phyloP scores from a whole-genome alignment of 1,139 yeast species.

The Blastobotrys capitulatus region DNA sequence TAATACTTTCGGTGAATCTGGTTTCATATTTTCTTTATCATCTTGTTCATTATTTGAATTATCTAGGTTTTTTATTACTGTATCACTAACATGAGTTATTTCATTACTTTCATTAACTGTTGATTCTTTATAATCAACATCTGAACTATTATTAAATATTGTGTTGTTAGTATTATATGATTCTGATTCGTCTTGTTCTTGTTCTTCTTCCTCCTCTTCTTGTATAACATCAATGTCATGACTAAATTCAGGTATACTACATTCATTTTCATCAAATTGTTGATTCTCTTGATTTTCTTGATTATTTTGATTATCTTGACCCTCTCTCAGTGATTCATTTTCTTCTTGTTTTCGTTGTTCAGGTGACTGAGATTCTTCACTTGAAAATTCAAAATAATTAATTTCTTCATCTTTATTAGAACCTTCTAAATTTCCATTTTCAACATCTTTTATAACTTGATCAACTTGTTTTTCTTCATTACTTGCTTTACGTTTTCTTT shows the following conservation, averaged over 20 bases:
- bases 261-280: not conserved
- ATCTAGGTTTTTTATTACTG: not conserved
- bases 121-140: not conserved
- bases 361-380: not conserved
- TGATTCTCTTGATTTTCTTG: not conserved
- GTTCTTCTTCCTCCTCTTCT: constrained; percentile 9
- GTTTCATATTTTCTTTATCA: too few relatives aligned
- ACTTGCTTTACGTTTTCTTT: constrained; percentile 6
- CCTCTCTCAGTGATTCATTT: too few relatives aligned
- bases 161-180: not conserved
- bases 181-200: too few relatives aligned
- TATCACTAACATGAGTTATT: not conserved
- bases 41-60: too few relatives aligned
- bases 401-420: too few relatives aligned
- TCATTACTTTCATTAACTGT: not conserved
- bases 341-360: too few relatives aligned
- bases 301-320: not conserved
- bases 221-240: not conserved
- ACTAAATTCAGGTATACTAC: not conserved
- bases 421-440: too few relatives aligned
- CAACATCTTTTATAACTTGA: not conserved
- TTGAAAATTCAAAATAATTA: too few relatives aligned
- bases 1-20: too few relatives aligned
- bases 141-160: not conserved
- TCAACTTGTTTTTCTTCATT: constrained; percentile 6